Evolutionary conservation across 2,329 filamentous ascomycete genomes (phyloP).

Genomic region (Magnaporthiopsis incrustans): DNA sequence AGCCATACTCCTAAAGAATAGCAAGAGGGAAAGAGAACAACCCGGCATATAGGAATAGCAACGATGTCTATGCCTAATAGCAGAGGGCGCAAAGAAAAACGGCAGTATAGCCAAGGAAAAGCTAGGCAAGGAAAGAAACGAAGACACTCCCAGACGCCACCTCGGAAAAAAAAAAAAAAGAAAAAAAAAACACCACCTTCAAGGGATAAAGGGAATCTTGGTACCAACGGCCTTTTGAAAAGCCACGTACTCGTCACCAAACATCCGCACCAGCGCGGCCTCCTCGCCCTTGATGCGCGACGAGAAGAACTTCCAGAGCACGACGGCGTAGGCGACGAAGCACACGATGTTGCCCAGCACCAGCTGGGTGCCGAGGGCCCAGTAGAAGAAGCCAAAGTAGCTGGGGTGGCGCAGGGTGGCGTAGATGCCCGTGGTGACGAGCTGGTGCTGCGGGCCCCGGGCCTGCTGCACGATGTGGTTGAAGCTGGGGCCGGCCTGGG

Average conservation of each 20-base stretch:
- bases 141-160: neutral
- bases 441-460: constrained; percentile 58
- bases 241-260: constrained; percentile 69
- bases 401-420: constrained; percentile 70
- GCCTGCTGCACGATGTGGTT: constrained; percentile 76
- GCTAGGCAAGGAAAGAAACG: no score
- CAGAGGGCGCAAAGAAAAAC: neutral
- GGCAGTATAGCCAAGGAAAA: no score
- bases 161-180: no score
- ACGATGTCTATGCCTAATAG: no score
- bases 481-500: constrained; percentile 82
- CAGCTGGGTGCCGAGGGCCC: constrained; percentile 90
- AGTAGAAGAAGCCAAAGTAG: constrained; percentile 99
- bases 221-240: constrained; percentile 67
- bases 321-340: constrained; percentile 61
- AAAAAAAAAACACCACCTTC: neutral
- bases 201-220: constrained; percentile 68
- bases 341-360: constrained; percentile 80
- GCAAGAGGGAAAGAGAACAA: no score
- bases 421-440: constrained; percentile 84
- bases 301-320: constrained; percentile 82
- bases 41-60: no score
- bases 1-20: neutral
- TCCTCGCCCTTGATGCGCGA: constrained; percentile 72
- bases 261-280: constrained; percentile 67